phyloP scores from a whole-genome alignment of 495 filamentous ascomycete species.

The Mytilinidion resinicola region DNA sequence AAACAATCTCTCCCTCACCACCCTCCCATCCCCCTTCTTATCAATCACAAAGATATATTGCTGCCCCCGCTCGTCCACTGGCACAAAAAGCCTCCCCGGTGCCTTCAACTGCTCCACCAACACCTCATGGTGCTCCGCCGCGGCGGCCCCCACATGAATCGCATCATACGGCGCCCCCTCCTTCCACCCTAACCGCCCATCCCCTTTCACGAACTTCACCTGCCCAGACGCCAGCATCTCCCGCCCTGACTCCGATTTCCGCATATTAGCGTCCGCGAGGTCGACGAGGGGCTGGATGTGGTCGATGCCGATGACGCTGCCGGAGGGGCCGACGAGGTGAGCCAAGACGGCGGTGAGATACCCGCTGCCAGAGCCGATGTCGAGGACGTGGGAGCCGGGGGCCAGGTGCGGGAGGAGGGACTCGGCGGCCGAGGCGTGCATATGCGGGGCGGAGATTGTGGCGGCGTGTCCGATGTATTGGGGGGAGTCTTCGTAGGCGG shows the following conservation, averaged over 20 bases:
- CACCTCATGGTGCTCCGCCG: slow-evolving; percentile 61
- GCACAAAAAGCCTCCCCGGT: slow-evolving; percentile 58
- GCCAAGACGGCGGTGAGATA: slow-evolving; percentile 90
- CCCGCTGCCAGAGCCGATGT: slow-evolving; percentile 85
- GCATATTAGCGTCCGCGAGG: slow-evolving; percentile 66
- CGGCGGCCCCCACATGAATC: slow-evolving; percentile 93
- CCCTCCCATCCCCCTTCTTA: slow-evolving; percentile 70
- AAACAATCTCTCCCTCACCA: slow-evolving; percentile 68
- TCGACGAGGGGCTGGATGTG: slow-evolving; percentile 76
- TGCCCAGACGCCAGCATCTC: slow-evolving; percentile 51
- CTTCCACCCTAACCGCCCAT: slow-evolving; percentile 69
- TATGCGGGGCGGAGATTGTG: slow-evolving; percentile 95
- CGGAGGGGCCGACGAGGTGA: slow-evolving; percentile 60
- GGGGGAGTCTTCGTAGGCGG: slow-evolving; percentile 82
- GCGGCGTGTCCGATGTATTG: slow-evolving; percentile 81
- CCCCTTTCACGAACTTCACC: slow-evolving; percentile 69
- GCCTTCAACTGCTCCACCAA: slow-evolving; percentile 72
- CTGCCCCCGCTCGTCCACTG: slow-evolving; percentile 57
- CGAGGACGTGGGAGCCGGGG: slow-evolving; percentile 58
- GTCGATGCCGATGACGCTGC: slow-evolving; percentile 74
- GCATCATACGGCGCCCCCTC: slow-evolving; percentile 66
- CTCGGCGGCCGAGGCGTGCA: slow-evolving; percentile 67
- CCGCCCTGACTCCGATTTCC: slow-evolving; percentile 60
- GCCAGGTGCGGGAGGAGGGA: slow-evolving; percentile 48
- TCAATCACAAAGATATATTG: slow-evolving; percentile 91